A percentile compares a stretch with the other conserved stretches of the same genome.
These are phyloP conservation scores for Ormosia semicastrata DNA, from an alignment of 306 rosid species.

Conservation along the genomic window DNA sequence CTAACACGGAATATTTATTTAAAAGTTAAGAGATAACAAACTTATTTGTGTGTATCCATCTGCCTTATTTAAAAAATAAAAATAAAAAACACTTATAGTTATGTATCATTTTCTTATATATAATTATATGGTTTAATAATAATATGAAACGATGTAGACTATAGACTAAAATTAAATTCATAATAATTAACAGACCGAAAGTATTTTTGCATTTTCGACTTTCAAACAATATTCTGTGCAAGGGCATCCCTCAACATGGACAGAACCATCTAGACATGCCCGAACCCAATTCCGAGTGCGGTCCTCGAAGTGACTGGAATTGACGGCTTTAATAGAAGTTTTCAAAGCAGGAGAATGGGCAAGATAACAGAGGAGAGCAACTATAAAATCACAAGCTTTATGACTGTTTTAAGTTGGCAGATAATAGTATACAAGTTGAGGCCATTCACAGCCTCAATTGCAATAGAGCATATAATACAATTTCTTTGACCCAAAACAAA, in stretches of 20 bases:
- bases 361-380: conserved; percentile 17
- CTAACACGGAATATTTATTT: too few species aligned
- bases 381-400: conserved; percentile 32
- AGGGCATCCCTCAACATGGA: neutral
- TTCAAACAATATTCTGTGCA: neutral
- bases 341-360: conserved; percentile 36
- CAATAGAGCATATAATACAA: neutral
- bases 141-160: too few species aligned
- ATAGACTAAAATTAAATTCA: too few species aligned
- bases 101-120: too few species aligned
- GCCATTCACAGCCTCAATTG: conserved; percentile 14
- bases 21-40: too few species aligned
- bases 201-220: neutral
- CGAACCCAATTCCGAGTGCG: neutral
- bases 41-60: too few species aligned
- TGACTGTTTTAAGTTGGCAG: conserved; percentile 11
- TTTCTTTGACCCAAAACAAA: neutral
- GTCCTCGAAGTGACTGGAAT: neutral
- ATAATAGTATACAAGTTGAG: conserved; percentile 39
- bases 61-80: too few species aligned
- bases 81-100: too few species aligned
- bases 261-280: neutral
- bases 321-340: neutral
- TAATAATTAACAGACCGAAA: too few species aligned
- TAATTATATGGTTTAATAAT: too few species aligned